Conservation (phyloP, 306 rosid genomes). For the Cucumis sativus region DNA sequence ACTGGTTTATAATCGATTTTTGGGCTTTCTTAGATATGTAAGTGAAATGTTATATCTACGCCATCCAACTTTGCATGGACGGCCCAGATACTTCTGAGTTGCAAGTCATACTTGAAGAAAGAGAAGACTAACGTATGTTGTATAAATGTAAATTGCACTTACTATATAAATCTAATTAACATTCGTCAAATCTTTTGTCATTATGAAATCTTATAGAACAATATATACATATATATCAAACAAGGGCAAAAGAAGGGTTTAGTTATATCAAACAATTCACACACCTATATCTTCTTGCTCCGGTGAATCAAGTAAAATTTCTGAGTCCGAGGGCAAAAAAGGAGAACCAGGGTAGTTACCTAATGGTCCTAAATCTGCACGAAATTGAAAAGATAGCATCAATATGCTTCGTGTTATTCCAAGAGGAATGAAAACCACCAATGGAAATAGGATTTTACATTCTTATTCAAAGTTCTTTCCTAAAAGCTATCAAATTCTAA, state of each 20-base stretch:
- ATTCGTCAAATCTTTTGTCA: neutral
- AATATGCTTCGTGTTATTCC: neutral
- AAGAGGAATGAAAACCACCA: neutral
- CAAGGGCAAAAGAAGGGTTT: neutral
- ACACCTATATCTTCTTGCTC: slow-evolving; percentile 93
- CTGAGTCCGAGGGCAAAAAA: slow-evolving; percentile 86
- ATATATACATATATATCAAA: neutral
- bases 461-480: neutral
- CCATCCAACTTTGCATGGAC: neutral
- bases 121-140: neutral
- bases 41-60: neutral
- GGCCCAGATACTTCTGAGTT: neutral
- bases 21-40: neutral
- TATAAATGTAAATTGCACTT: neutral
- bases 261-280: neutral
- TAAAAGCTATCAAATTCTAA: neutral
- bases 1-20: neutral
- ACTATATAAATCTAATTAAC: neutral
- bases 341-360: slow-evolving; percentile 95
- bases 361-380: slow-evolving; percentile 88
- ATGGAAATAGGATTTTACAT: neutral
- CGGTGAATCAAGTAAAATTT: slow-evolving; percentile 81
- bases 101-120: slow-evolving; percentile 1
- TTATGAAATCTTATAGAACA: neutral
- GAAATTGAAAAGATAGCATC: neutral